Conservation (phyloP, 1,284 basidiomycete species). For the Caloboletus inedulis region DNA sequence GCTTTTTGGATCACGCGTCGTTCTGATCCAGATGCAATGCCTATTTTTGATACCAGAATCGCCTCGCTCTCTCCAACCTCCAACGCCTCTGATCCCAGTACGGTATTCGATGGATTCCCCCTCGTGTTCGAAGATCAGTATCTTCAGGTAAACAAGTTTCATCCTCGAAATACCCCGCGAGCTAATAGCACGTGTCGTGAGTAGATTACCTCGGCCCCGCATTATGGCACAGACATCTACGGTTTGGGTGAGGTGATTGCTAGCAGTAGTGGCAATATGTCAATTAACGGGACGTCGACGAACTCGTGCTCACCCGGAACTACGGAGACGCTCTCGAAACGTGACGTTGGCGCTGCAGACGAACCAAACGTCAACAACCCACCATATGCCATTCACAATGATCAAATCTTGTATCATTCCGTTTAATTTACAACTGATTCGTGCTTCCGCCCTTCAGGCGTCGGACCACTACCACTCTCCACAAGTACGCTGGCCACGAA, state of each 20-base stretch:
- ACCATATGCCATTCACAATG: constrained; percentile 72
- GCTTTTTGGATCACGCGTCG: constrained; percentile 77
- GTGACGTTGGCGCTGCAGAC: constrained; percentile 39
- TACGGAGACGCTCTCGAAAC: constrained; percentile 11
- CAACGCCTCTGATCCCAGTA: constrained; percentile 44
- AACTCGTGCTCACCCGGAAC: constrained; percentile 34
- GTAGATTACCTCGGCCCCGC: constrained; percentile 63
- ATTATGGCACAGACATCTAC: constrained; percentile 68
- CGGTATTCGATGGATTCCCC: constrained; percentile 55
- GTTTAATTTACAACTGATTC: background rate
- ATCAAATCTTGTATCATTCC: constrained; percentile 29
- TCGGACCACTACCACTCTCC: constrained; percentile 23
- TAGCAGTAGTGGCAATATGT: constrained; percentile 71
- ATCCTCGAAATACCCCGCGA: background rate
- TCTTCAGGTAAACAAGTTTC: constrained; percentile 41
- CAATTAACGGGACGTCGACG: constrained; percentile 63
- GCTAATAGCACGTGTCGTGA: background rate
- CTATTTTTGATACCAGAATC: constrained; percentile 73
- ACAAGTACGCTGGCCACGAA: constrained; percentile 36
- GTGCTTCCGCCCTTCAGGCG: constrained; percentile 13
- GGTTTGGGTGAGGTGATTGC: constrained; percentile 75
- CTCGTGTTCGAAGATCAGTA: constrained; percentile 79
- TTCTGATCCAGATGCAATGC: constrained; percentile 50
- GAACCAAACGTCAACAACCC: constrained; percentile 48
- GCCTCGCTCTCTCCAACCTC: constrained; percentile 52